Percentiles rank a stretch among this genome's conserved stretches.
Evolutionary conservation across 2,329 filamentous ascomycete species (phyloP).

Genomic region (Hypoxylon sp.): DNA sequence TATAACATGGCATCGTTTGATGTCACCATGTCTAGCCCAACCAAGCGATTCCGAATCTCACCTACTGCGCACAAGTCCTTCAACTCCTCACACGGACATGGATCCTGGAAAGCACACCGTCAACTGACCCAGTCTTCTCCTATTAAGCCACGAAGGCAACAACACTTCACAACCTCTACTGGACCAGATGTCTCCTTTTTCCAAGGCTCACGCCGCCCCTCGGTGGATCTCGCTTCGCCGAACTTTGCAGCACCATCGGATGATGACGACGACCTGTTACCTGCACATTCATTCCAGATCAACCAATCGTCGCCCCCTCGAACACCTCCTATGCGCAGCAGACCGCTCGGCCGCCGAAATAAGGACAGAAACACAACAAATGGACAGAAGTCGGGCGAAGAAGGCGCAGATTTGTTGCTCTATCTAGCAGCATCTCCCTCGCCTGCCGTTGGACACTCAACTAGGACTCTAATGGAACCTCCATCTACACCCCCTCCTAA

Average conservation of each 20-base stretch:
- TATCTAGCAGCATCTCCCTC: constrained; percentile 95
- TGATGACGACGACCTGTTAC: constrained; percentile 87
- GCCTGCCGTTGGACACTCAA: constrained; percentile 73
- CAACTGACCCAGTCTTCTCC: constrained; percentile 89
- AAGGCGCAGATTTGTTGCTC: constrained; percentile 84
- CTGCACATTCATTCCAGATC: constrained; percentile 79
- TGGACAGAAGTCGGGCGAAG: constrained; percentile 76
- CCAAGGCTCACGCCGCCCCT: constrained; percentile 77
- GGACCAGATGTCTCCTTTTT: constrained; percentile 85
- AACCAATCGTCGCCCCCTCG: constrained; percentile 85
- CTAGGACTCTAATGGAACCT: constrained; percentile 73
- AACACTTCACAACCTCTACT: constrained; percentile 80
- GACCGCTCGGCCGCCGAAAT: constrained; percentile 64
- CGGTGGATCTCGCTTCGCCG: constrained; percentile 72
- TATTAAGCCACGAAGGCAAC: constrained; percentile 80
- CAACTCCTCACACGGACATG: constrained; percentile 57
- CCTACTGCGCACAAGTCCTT: constrained; percentile 73
- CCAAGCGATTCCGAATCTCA: constrained; percentile 79
- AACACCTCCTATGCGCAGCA: constrained; percentile 79
- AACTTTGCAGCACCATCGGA: constrained; percentile 77
- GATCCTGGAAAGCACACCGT: constrained; percentile 82
- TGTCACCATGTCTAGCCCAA: constrained; percentile 68
- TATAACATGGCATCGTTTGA: constrained; percentile 72
- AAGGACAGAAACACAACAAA: constrained; percentile 63
- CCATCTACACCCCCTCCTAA: constrained; percentile 84